Percentiles rank a stretch among this genome's conserved stretches.
phyloP scores from a whole-genome alignment of 2,329 filamentous ascomycete species.

The Harringtonia lauricola region DNA sequence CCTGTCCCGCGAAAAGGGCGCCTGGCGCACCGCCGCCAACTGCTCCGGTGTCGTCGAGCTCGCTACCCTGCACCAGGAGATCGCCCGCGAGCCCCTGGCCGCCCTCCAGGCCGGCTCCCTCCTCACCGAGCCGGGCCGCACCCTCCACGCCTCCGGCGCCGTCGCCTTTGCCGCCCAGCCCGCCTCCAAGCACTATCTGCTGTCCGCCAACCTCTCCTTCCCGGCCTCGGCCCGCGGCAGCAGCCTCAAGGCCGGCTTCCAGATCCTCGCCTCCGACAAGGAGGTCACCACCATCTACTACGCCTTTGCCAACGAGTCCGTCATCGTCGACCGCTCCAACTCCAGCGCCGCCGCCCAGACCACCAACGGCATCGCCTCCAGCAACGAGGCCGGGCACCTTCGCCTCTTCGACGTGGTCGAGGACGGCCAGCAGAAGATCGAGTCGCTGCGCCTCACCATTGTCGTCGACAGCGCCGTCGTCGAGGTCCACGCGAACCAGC shows the following conservation, averaged over 20 bases:
- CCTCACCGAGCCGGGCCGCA: neutral
- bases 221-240: neutral
- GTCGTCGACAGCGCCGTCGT: slow-evolving; percentile 3
- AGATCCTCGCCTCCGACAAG: slow-evolving; percentile 1
- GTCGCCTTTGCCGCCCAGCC: neutral
- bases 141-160: neutral
- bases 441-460: neutral
- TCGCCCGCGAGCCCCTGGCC: slow-evolving; percentile 1
- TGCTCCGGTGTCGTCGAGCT: neutral
- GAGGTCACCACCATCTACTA: slow-evolving; percentile 2
- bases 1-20: neutral
- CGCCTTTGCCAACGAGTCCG: neutral
- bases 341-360: neutral
- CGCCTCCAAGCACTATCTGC: neutral
- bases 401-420: neutral
- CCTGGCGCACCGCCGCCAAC: neutral
- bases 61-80: neutral
- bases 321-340: slow-evolving; percentile 1
- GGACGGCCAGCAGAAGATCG: neutral
- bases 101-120: neutral
- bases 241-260: slow-evolving; percentile 1
- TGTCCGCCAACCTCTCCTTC: neutral
- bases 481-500: slow-evolving; percentile 2
- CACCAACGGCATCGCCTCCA: slow-evolving; percentile 1
- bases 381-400: slow-evolving; percentile 1